These are phyloP conservation scores for Daldinia eschscholtzii DNA, from an alignment of 2,329 filamentous ascomycete species.

Conservation along the genomic window DNA sequence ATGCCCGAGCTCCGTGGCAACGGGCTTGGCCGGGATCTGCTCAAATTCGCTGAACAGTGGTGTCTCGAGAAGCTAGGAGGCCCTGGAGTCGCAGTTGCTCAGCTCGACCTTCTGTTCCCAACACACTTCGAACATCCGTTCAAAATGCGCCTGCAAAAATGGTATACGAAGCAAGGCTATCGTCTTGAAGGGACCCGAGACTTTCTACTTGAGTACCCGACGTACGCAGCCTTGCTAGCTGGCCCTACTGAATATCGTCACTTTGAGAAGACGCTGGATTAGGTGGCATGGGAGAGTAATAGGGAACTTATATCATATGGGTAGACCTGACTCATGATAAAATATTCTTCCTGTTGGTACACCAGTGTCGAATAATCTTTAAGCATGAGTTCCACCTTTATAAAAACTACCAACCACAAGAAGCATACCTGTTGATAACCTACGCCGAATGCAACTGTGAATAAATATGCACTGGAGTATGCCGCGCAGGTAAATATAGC, in stretches of 20 bases:
- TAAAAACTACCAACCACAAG: too few relatives aligned
- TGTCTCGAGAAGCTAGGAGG: constrained; percentile 27
- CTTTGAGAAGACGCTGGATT: constrained; percentile 44
- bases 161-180: constrained; percentile 51
- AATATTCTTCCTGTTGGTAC: too few relatives aligned
- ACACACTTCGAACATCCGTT: constrained; percentile 45
- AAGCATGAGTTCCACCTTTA: too few relatives aligned
- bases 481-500: too few relatives aligned
- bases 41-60: constrained; percentile 50
- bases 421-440: too few relatives aligned
- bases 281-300: not conserved
- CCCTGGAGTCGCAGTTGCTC: constrained; percentile 32
- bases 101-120: constrained; percentile 49
- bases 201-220: constrained; percentile 45
- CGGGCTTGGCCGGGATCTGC: constrained; percentile 48
- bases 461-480: too few relatives aligned
- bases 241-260: constrained; percentile 47
- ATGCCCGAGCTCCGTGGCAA: constrained; percentile 41
- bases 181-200: constrained; percentile 23
- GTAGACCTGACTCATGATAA: too few relatives aligned
- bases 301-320: too few relatives aligned
- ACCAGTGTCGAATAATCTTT: too few relatives aligned
- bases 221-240: constrained; percentile 39
- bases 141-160: constrained; percentile 48
- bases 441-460: too few relatives aligned